phyloP scores from a whole-genome alignment of 805 yeast species.

The Suhomyces faveliae region DNA sequence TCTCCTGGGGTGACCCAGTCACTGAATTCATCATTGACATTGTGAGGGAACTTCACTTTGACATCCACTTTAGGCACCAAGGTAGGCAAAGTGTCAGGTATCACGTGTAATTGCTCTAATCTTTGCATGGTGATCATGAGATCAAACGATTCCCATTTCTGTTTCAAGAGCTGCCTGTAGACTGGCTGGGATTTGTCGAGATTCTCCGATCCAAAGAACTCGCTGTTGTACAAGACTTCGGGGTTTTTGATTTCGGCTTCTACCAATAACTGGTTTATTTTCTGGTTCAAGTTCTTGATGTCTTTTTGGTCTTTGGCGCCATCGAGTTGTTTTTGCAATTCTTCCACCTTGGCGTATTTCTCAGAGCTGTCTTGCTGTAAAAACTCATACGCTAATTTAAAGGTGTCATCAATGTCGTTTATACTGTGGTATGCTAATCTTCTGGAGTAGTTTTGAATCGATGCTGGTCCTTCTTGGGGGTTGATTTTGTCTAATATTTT shows the following conservation, averaged over 20 bases:
- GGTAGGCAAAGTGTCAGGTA: constrained; percentile 94
- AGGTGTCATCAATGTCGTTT: constrained; percentile 65
- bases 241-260: constrained; percentile 79
- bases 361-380: constrained; percentile 50
- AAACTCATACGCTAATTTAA: constrained; percentile 62
- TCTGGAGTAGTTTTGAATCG: constrained; percentile 43
- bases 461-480: constrained; percentile 49
- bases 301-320: constrained; percentile 18
- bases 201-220: constrained; percentile 40
- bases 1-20: constrained; percentile 81
- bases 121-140: constrained; percentile 88
- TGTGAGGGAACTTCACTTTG: constrained; percentile 70
- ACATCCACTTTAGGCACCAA: constrained; percentile 78
- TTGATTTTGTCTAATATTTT: constrained; percentile 23
- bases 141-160: constrained; percentile 70
- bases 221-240: constrained; percentile 72
- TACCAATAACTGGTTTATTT: constrained; percentile 37
- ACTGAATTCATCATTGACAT: constrained; percentile 49
- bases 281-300: constrained; percentile 8
- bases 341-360: constrained; percentile 39
- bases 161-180: constrained; percentile 64
- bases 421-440: constrained; percentile 65
- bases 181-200: constrained; percentile 75
- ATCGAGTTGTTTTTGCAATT: constrained; percentile 27
- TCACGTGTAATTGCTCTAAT: constrained; percentile 76